A percentile compares a stretch with the other conserved stretches of the same genome.
These are phyloP conservation scores for Cercospora beticola DNA, from an alignment of 2,329 filamentous ascomycete genomes.

Conservation along the genomic window DNA sequence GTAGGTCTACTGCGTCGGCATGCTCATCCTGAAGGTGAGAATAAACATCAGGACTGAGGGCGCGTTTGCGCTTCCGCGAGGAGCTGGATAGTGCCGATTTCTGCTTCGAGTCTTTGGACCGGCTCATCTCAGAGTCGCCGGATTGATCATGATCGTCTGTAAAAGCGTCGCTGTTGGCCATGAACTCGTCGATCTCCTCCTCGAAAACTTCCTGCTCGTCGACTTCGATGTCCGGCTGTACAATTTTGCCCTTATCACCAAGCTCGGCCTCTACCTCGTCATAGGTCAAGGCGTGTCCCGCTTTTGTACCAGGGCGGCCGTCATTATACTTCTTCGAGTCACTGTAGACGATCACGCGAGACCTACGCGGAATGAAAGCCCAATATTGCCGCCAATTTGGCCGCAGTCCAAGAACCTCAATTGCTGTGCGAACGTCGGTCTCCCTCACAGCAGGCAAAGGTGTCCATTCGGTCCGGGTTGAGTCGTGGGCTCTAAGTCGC, in stretches of 20 bases:
- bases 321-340: constrained; percentile 33
- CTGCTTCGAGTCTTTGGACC: not conserved
- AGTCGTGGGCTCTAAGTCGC: constrained; percentile 56
- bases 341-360: constrained; percentile 51
- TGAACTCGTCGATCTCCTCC: constrained; percentile 12
- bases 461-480: constrained; percentile 29
- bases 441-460: constrained; percentile 29
- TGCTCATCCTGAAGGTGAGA: not conserved
- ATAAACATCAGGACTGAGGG: not conserved
- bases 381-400: constrained; percentile 52
- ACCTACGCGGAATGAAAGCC: constrained; percentile 53
- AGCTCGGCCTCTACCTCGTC: constrained; percentile 47
- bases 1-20: not conserved
- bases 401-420: constrained; percentile 55
- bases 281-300: constrained; percentile 36
- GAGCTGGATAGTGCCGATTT: not conserved
- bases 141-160: constrained; percentile 4
- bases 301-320: constrained; percentile 30
- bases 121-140: not conserved
- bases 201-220: constrained; percentile 22
- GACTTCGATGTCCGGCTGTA: constrained; percentile 47
- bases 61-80: not conserved
- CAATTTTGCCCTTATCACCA: constrained; percentile 40
- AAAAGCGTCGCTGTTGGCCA: constrained; percentile 21
- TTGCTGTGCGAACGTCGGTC: constrained; percentile 55